phyloP scores from a whole-genome alignment of 78 protist species.

The Polysphondylium violaceum region DNA sequence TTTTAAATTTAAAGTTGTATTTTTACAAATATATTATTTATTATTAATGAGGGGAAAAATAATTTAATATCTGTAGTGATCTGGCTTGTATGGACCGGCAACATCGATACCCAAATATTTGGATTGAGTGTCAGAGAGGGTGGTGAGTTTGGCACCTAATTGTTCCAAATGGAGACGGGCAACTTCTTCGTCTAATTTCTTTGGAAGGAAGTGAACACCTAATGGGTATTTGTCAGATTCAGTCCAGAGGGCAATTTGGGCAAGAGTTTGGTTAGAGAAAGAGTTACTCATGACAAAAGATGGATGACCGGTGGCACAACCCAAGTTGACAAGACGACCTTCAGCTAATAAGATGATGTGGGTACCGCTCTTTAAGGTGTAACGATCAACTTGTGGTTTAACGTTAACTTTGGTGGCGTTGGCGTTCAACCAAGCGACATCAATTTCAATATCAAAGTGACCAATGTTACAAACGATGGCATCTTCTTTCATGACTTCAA shows the following conservation, averaged over 20 bases:
- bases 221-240: constrained; percentile 84
- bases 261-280: constrained; percentile 99
- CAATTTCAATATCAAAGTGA: constrained; percentile 99
- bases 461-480: constrained; percentile 99
- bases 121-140: constrained; percentile 92
- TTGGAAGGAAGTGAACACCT: constrained; percentile 97
- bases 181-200: constrained; percentile 98
- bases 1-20: too few species aligned
- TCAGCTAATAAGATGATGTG: constrained; percentile 98
- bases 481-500: constrained; percentile 97
- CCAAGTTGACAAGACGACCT: constrained; percentile 99
- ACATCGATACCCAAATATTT: constrained; percentile 90
- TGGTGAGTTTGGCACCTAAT: constrained; percentile 96
- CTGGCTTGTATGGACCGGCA: constrained; percentile 94
- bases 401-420: constrained; percentile 90
- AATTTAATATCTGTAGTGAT: constrained; percentile 91
- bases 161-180: constrained; percentile 97
- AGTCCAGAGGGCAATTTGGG: constrained; percentile 98
- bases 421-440: constrained; percentile 94
- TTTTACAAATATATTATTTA: too few species aligned
- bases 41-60: too few species aligned
- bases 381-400: constrained; percentile 99
- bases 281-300: constrained; percentile 99
- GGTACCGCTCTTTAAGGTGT: constrained; percentile 90
- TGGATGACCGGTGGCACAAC: constrained; percentile 99